phyloP scores from a whole-genome alignment of 1,139 yeast genomes.

The Pichia sp. region DNA sequence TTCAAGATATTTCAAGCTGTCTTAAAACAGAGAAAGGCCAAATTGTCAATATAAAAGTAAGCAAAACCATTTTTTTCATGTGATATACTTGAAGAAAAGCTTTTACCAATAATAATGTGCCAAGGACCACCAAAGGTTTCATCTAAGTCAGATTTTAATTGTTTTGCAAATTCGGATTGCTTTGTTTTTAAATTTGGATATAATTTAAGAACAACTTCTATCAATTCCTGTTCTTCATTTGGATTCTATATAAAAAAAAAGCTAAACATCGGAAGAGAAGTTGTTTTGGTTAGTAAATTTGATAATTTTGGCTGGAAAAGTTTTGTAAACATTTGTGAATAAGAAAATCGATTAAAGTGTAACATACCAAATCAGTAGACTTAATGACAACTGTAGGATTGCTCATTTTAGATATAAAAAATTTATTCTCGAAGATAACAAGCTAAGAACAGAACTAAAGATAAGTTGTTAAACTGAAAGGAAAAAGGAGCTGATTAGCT shows the following conservation, averaged over 20 bases:
- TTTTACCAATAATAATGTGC: slow-evolving; percentile 94
- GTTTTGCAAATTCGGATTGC: slow-evolving; percentile 75
- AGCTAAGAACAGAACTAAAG: neutral
- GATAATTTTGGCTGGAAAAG: neutral
- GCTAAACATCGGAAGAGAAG: neutral
- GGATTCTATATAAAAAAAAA: slow-evolving; percentile 33
- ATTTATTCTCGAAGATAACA: neutral
- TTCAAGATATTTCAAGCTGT: slow-evolving; percentile 39
- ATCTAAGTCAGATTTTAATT: slow-evolving; percentile 69
- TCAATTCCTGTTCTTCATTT: slow-evolving; percentile 53
- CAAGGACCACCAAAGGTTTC: slow-evolving; percentile 71
- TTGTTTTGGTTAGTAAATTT: neutral
- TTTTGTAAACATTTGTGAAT: too few relatives aligned
- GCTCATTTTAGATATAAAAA: neutral
- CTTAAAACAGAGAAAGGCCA: slow-evolving; percentile 78
- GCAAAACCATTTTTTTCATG: slow-evolving; percentile 78
- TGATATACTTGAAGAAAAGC: slow-evolving; percentile 90
- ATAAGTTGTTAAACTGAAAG: neutral
- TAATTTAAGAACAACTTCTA: slow-evolving; percentile 54
- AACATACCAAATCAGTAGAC: slow-evolving; percentile 11
- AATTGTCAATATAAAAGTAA: slow-evolving; percentile 75
- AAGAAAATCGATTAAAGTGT: too few relatives aligned
- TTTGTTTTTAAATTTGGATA: slow-evolving; percentile 38
- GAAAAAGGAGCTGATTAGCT: neutral
- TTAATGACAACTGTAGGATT: neutral